phyloP scores from a whole-genome alignment of 164 flowering plant genomes.

The Pachysandra terminalis region DNA sequence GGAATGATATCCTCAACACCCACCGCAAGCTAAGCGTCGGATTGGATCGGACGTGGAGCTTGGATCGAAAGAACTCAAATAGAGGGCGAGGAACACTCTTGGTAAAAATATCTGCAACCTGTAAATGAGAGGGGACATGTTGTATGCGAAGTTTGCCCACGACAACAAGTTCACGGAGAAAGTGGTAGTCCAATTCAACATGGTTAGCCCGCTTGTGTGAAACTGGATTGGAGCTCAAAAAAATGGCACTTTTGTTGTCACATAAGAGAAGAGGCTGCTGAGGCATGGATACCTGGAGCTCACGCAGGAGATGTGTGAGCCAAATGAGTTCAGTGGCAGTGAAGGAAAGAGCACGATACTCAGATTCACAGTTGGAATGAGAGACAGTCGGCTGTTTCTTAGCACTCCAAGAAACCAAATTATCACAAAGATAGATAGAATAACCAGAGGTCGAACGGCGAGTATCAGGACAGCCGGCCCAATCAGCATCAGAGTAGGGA shows the following conservation, averaged over 20 bases:
- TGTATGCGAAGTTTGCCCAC: background rate
- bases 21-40: constrained; percentile 14
- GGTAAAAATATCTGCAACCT: constrained; percentile 7
- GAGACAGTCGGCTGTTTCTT: constrained; percentile 14
- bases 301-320: constrained; percentile 3
- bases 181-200: constrained; percentile 8
- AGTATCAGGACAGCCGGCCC: background rate
- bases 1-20: background rate
- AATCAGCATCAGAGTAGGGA: constrained; percentile 9
- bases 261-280: background rate
- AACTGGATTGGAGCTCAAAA: background rate
- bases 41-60: constrained; percentile 5
- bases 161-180: constrained; percentile 1
- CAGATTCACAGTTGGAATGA: constrained; percentile 2
- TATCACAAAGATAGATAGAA: constrained; percentile 5
- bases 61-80: constrained; percentile 3
- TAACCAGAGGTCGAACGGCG: constrained; percentile 2
- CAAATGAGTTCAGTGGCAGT: constrained; percentile 4
- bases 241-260: constrained; percentile 6
- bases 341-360: constrained; percentile 8
- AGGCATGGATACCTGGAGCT: background rate
- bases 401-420: constrained; percentile 8
- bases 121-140: background rate
- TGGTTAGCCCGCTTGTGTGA: constrained; percentile 10
- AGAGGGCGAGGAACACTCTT: constrained; percentile 5